Evolutionary conservation across 192 early-diverging fungal genomes (phyloP), one percentile per base, ranked within the genome.

Genomic region (Podila epigama): DNA sequence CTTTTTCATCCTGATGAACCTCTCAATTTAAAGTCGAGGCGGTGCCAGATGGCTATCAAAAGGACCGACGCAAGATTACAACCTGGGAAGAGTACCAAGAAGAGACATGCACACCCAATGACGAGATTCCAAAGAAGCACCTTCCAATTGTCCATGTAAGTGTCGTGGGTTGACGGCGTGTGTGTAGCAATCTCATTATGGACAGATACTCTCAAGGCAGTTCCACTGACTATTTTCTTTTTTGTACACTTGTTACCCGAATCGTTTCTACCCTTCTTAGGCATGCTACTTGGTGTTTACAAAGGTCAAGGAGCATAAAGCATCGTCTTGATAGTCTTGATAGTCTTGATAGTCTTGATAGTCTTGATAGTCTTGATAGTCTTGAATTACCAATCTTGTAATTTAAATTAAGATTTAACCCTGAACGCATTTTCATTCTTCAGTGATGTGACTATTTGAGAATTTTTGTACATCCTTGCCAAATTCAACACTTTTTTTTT

Each of bases 1-100:
- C 12, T 36, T n/a, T 31, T n/a, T 51, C 39, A 40, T 31, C 8
- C n/a, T 32, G 1, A 44, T 22, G 7, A 41, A 33, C 32, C 32
- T 60, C 32, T 63, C 28, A 13, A 32, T n/a, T 48, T 9, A 79
- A 84, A 83, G 86, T 91, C 2, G 84, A 87, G 2, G 82, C 87
- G 12, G 90, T 92, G 2, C 91, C 91, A 6, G 87, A 90, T 40
- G 91, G 91, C 20, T 87, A 87, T 41, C 77, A 87, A 16, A 86
- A 85, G 62, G 84, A 89, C 60, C 71, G 84, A 4, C 80, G 72
- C 51, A 81, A 79, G 51, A 62, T 69, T 16, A 63, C 66, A 8
- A 64, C 54, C 8, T 72, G 68, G 33, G 69, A 66, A 0, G 71
- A 73, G 11, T 69, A 57, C 16, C 32, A 66, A 29, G 85, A 83